Evolutionary conservation across 2,329 filamentous ascomycete species (phyloP), one percentile per base, ranked within the genome.

Genomic region (Lecanicillium sp.): DNA sequence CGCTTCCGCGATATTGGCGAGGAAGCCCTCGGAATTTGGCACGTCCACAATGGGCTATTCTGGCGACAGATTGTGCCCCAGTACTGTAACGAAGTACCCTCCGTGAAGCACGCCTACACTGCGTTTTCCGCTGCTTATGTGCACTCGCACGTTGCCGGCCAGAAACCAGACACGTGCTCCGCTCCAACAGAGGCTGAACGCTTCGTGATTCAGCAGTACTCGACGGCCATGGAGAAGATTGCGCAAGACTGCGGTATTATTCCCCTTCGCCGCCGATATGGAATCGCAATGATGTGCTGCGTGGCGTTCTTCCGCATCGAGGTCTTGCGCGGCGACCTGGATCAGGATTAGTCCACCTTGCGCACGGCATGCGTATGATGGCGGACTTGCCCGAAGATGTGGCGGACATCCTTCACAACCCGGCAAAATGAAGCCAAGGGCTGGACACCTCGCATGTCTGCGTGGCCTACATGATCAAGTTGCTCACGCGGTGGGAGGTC

Each of bases 141-240:
- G 26, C 55, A 59, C 43, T 59, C 55, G 44, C 57, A 52, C 50
- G 52, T 40, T 17, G 36, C 40, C 5, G 51, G 48, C 17, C 35
- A 35, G 17, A 29, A 37, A 30, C 37, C 37, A 7, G 45, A 55
- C 43, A 49, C 52, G 21, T 44, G 54, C 12, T 43, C 54, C 30
- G 48, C 53, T 24, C 54, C 55, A 5, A 57, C 57, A 20, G 54
- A 61, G 23, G 55, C 63, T 3, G 65, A 69, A 40, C 54, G 64
- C 5, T 67, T 68, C 52, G 62, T 61, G 33, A 63, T 69, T 48
- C 60, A 65, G 47, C 64, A 69, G 44, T 69, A 70, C 52, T 66
- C 63, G 53, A 56, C 58, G 9, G 63, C 66, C 17, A 64, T 70
- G 44, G 61, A 61, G 40, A 57, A 60, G 17, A 58, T 67, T 14